Base-by-base conservation (phyloP, 1,284 basidiomycete genomes). In the Fomitopsis betulina region DNA sequence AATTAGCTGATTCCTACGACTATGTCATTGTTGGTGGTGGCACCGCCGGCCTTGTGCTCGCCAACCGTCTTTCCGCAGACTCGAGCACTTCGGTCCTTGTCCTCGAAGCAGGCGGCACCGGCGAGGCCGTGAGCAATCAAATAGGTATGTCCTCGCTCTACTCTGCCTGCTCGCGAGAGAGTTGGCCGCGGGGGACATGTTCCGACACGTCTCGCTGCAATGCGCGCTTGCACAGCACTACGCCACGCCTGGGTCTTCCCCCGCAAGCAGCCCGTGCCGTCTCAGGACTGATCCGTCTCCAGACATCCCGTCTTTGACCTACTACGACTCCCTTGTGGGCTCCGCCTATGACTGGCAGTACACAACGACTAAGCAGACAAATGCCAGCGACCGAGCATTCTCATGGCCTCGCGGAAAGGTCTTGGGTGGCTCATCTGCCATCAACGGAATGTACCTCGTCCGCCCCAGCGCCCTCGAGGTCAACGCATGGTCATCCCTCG, bases 381-480 rank as follows among this genome's bases (percentile, higher is more conserved):
- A 74, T 45, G 72, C 77, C 2, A 68, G 65, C 42, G 73, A 75
- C 61, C 72, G 76, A 40, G 59, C 57, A 1, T 61, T 80, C 12
- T 57, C 70, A 5, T 89, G 86, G 85, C 82, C 86, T 0, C 76
- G 86, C 59, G 83, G 83, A 17, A 83, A 90, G 76, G 77, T 87
- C 27, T 79, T 91, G 23, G 89, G 89, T 54, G 89, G 90, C 19
- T 87, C 80, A 4, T 78, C 82, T 39, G 85, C 87, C 6, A 78
- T 89, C 59, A 91, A 91, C 72, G 89, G 86, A 57, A 77, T 89
- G 73, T 91, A 89, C 73, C 76, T 82, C 53, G 76, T 85, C 54
- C 77, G 82, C 2, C 82, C 83, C 8, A 77, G 79, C 30, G 63
- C 78, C 43, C 62, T 76, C 55, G 84, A 87, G 66, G 73, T 85